Conservation (phyloP, 2,329 filamentous ascomycete species). For the Monilinia aucupariae region DNA sequence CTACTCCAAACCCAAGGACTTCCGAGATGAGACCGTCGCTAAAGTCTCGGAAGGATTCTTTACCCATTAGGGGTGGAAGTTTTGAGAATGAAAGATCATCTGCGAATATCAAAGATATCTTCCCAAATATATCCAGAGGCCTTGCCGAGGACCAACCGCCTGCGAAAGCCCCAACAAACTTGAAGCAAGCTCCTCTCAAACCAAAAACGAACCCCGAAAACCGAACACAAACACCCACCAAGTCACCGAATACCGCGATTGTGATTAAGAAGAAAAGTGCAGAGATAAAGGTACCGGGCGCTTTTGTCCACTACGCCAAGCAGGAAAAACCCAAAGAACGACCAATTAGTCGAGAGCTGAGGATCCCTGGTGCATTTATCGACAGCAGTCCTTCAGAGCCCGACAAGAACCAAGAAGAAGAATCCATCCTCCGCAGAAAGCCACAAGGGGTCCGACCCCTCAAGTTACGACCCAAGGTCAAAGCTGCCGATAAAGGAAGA, state of each 20-base stretch:
- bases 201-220: neutral
- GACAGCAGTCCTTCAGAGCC: slow-evolving; percentile 18
- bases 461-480: neutral
- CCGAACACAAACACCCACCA: neutral
- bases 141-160: neutral
- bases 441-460: neutral
- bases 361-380: slow-evolving; percentile 22
- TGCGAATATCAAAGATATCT: neutral
- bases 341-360: slow-evolving; percentile 18
- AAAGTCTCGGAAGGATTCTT: slow-evolving; percentile 3
- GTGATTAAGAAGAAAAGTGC: slow-evolving; percentile 9
- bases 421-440: neutral
- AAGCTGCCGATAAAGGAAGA: neutral
- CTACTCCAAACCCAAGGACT: neutral
- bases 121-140: neutral
- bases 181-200: neutral
- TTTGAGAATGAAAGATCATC: neutral
- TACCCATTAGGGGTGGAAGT: neutral
- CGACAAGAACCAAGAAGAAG: slow-evolving; percentile 23
- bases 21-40: neutral
- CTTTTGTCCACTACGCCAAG: neutral
- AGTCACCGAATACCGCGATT: neutral
- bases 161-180: neutral
- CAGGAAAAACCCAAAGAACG: neutral
- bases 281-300: slow-evolving; percentile 8